Percentiles rank a stretch among this genome's conserved stretches.
Conservation (phyloP, 2,329 filamentous ascomycete species). For the Aureobasidium sp. region DNA sequence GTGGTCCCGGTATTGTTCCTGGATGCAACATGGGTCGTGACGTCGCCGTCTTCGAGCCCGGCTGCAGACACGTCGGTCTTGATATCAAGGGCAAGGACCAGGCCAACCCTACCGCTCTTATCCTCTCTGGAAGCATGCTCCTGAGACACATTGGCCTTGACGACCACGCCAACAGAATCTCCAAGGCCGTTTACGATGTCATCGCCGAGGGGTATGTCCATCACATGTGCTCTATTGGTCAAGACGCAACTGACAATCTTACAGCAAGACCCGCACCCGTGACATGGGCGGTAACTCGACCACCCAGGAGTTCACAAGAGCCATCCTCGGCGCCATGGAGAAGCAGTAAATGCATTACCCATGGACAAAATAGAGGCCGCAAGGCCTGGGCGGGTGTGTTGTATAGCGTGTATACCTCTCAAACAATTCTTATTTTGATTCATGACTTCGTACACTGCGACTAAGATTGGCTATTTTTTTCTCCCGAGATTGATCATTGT, state of each 20-base stretch:
- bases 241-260: slow-evolving; percentile 27
- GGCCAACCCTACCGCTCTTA: slow-evolving; percentile 93
- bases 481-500: not conserved
- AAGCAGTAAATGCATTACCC: slow-evolving; percentile 19
- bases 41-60: slow-evolving; percentile 96
- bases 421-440: slow-evolving; percentile 17
- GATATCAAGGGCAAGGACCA: slow-evolving; percentile 99
- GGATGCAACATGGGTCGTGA: slow-evolving; percentile 99
- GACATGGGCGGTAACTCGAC: slow-evolving; percentile 91
- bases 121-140: slow-evolving; percentile 94
- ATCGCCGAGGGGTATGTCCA: slow-evolving; percentile 80
- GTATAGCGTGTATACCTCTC: slow-evolving; percentile 15
- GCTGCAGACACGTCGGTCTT: slow-evolving; percentile 97
- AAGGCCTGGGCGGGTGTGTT: slow-evolving; percentile 11
- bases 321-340: slow-evolving; percentile 94
- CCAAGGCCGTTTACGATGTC: slow-evolving; percentile 72
- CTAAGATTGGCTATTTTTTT: not conserved
- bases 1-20: slow-evolving; percentile 92
- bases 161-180: slow-evolving; percentile 97
- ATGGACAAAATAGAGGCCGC: slow-evolving; percentile 2
- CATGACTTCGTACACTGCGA: slow-evolving; percentile 6
- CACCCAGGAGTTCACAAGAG: slow-evolving; percentile 91
- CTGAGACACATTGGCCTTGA: slow-evolving; percentile 94
- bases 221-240: not conserved
- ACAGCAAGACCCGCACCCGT: slow-evolving; percentile 75